Conservation (phyloP, 495 filamentous ascomycete species). For the Lophiotrema nucula region DNA sequence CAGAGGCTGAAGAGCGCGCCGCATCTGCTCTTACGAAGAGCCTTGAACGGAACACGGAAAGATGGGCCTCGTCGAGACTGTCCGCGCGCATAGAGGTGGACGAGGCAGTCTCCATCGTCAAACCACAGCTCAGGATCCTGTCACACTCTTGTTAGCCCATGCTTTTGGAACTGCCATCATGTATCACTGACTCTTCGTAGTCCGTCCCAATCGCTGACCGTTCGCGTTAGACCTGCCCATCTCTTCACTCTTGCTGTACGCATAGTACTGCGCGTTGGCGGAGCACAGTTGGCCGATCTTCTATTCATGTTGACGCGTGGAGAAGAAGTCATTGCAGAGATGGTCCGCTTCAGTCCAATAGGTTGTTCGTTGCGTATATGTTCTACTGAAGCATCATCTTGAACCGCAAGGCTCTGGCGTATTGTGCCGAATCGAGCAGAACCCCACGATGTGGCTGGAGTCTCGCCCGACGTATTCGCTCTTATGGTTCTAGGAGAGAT, state of each 20-base stretch:
- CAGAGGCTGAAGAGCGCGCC: slow-evolving; percentile 54
- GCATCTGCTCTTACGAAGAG: slow-evolving; percentile 52
- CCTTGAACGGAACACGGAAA: slow-evolving; percentile 55
- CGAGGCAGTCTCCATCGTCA: slow-evolving; percentile 59
- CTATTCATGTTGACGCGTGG: neutral
- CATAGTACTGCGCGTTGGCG: slow-evolving; percentile 15
- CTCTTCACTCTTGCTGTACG: slow-evolving; percentile 37
- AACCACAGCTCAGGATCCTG: slow-evolving; percentile 66
- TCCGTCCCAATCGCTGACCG: slow-evolving; percentile 52
- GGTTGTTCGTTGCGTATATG: neutral
- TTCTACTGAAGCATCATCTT: neutral
- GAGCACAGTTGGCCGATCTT: slow-evolving; percentile 14
- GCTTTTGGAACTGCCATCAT: no score
- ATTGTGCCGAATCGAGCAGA: neutral
- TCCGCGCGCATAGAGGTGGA: slow-evolving; percentile 60
- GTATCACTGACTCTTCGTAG: slow-evolving; percentile 48
- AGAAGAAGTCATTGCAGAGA: neutral
- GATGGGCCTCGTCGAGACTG: slow-evolving; percentile 60
- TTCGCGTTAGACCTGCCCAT: slow-evolving; percentile 58
- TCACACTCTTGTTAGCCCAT: no score
- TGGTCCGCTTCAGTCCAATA: neutral
- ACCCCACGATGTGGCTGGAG: slow-evolving; percentile 10
- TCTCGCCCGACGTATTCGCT: slow-evolving; percentile 14
- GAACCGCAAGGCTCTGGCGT: slow-evolving; percentile 1
- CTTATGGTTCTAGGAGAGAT: neutral